phyloP scores from a whole-genome alignment of 306 rosid genomes.

The Pterocarpus macrocarpus region DNA sequence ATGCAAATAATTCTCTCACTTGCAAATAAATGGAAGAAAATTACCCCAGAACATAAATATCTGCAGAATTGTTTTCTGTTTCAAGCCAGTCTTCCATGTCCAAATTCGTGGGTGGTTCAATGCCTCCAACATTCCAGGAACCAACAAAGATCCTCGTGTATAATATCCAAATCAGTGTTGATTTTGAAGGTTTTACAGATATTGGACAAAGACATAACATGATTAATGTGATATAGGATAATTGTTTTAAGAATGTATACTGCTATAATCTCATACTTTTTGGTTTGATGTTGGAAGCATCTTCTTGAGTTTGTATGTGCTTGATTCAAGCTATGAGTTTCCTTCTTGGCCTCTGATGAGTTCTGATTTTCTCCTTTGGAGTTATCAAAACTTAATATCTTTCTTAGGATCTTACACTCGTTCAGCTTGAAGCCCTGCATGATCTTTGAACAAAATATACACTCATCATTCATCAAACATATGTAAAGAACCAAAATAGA shows the following conservation, averaged over 20 bases:
- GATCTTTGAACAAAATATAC: conserved; percentile 48
- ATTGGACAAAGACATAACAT: conserved; percentile 3
- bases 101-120: conserved; percentile 74
- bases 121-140: conserved; percentile 94
- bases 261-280: conserved; percentile 47
- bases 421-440: conserved; percentile 75
- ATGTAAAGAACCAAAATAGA: not conserved
- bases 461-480: conserved; percentile 18
- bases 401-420: conserved; percentile 66
- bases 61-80: conserved; percentile 55
- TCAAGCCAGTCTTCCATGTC: conserved; percentile 75
- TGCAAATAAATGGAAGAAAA: conserved; percentile 30
- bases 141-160: conserved; percentile 75
- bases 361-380: conserved; percentile 57
- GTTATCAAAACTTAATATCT: conserved; percentile 62
- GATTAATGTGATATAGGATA: conserved; percentile 7
- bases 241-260: conserved; percentile 18
- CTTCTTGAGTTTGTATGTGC: conserved; percentile 43
- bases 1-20: conserved; percentile 3
- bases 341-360: conserved; percentile 37
- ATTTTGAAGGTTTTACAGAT: not conserved
- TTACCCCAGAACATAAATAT: conserved; percentile 88
- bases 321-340: conserved; percentile 50
- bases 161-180: conserved; percentile 35
- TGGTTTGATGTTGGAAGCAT: conserved; percentile 52